phyloP scores from a whole-genome alignment of 2,329 filamentous ascomycete species.

The Beauveria sp. region DNA sequence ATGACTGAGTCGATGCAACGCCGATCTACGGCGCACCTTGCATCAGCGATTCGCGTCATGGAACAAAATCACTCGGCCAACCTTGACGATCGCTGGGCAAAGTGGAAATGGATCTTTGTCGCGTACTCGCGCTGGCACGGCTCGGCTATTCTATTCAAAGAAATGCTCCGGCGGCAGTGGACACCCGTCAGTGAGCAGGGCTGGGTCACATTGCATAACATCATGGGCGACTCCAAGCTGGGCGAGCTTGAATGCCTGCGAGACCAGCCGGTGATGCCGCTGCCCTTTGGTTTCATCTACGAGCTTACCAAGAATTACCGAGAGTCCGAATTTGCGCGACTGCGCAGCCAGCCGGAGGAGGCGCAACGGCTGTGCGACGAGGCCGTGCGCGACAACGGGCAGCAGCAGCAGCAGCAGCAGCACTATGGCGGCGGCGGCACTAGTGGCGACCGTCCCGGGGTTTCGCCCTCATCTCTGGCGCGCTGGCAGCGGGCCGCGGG shows the following conservation, averaged over 20 bases:
- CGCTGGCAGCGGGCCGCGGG: conserved; percentile 1
- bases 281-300: conserved; percentile 10
- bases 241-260: conserved; percentile 5
- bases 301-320: conserved; percentile 6
- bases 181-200: conserved; percentile 8
- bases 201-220: conserved; percentile 5
- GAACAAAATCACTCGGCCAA: conserved; percentile 9
- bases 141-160: conserved; percentile 4
- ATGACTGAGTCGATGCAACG: neutral
- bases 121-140: conserved; percentile 11
- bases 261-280: conserved; percentile 4
- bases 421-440: neutral
- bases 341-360: neutral
- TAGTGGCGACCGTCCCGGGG: neutral
- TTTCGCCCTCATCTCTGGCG: conserved; percentile 10
- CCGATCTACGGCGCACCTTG: neutral
- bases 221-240: conserved; percentile 9
- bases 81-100: neutral
- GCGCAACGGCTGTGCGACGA: conserved; percentile 4
- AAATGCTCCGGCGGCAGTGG: conserved; percentile 8
- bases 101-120: conserved; percentile 11
- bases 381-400: neutral
- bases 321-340: conserved; percentile 7
- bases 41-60: neutral
- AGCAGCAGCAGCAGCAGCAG: neutral